These are phyloP conservation scores for Phytophthora pseudosyringae DNA, from an alignment of 352 stramenopile genomes.

Conservation along the genomic window DNA sequence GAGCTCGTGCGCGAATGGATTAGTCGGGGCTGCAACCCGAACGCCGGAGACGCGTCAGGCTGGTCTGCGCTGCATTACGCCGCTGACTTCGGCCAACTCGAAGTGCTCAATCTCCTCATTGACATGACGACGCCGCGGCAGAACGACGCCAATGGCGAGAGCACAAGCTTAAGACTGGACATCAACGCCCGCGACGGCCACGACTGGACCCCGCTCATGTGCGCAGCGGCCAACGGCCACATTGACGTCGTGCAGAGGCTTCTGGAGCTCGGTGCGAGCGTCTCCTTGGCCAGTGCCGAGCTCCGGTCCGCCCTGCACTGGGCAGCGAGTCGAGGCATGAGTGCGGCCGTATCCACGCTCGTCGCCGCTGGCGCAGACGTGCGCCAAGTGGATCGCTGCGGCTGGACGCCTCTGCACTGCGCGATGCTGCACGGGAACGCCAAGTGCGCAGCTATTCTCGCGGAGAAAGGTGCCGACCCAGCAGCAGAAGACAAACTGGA, in stretches of 20 bases:
- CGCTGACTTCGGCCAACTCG: conserved; percentile 62
- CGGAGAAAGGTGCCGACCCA: conserved; percentile 41
- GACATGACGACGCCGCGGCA: conserved; percentile 25
- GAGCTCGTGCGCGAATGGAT: conserved; percentile 54
- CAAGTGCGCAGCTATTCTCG: conserved; percentile 38
- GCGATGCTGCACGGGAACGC: conserved; percentile 56
- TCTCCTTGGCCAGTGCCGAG: conserved; percentile 44
- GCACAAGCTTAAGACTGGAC: conserved; percentile 23
- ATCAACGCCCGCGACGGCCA: conserved; percentile 55
- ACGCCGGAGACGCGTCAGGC: conserved; percentile 63
- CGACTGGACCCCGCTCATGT: conserved; percentile 66
- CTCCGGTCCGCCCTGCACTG: conserved; percentile 72
- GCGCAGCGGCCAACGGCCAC: conserved; percentile 64
- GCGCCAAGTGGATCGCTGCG: conserved; percentile 45
- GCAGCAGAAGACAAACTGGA: conserved; percentile 47
- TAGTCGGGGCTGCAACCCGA: conserved; percentile 64
- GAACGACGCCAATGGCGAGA: not conserved
- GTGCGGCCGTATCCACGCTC: conserved; percentile 31
- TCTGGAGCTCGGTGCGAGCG: conserved; percentile 45
- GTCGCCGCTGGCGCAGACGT: conserved; percentile 42
- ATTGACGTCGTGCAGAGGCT: conserved; percentile 46
- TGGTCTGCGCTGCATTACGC: conserved; percentile 76
- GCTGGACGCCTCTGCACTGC: conserved; percentile 73
- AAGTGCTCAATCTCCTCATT: conserved; percentile 48
- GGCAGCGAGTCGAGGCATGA: conserved; percentile 63